A percentile compares a stretch with the other conserved stretches of the same genome.
Conservation (phyloP, 1,284 basidiomycete genomes). For the Rhodotorula sp. region DNA sequence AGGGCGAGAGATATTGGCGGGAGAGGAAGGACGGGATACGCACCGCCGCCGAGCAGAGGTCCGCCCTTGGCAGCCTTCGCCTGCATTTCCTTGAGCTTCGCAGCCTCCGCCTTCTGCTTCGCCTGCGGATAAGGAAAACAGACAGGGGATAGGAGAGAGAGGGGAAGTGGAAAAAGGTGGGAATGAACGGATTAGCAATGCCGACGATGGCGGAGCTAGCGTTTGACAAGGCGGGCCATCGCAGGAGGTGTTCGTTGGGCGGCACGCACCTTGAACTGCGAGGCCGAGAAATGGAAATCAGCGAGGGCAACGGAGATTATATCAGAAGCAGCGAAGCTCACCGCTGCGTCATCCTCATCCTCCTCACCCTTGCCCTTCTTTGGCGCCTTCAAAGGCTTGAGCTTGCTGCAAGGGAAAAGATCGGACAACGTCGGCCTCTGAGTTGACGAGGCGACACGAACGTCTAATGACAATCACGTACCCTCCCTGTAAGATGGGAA, state of each 20-base stretch:
- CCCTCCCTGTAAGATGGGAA: too few species aligned
- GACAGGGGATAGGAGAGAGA: neutral
- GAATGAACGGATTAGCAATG: too few species aligned
- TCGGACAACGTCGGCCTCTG: neutral
- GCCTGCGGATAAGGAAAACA: slow-evolving; percentile 52
- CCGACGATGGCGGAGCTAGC: too few species aligned
- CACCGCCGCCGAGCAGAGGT: slow-evolving; percentile 67
- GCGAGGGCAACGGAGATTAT: neutral
- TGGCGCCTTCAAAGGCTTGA: slow-evolving; percentile 26
- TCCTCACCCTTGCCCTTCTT: slow-evolving; percentile 36
- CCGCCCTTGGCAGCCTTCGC: slow-evolving; percentile 65
- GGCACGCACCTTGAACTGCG: neutral
- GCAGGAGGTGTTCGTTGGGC: too few species aligned
- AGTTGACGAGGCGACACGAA: too few species aligned
- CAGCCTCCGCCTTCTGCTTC: slow-evolving; percentile 64
- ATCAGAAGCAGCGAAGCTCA: neutral
- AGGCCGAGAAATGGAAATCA: neutral
- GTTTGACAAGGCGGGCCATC: too few species aligned
- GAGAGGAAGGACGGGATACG: slow-evolving; percentile 52
- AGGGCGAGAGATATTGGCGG: neutral
- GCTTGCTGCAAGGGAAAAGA: neutral
- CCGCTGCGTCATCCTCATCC: slow-evolving; percentile 35
- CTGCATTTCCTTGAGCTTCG: slow-evolving; percentile 65
- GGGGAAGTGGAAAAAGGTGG: neutral
- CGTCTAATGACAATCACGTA: too few species aligned